Base-by-base conservation (phyloP, 2,329 filamentous ascomycete genomes). In the Phaeosphaeriaceae sp. region DNA sequence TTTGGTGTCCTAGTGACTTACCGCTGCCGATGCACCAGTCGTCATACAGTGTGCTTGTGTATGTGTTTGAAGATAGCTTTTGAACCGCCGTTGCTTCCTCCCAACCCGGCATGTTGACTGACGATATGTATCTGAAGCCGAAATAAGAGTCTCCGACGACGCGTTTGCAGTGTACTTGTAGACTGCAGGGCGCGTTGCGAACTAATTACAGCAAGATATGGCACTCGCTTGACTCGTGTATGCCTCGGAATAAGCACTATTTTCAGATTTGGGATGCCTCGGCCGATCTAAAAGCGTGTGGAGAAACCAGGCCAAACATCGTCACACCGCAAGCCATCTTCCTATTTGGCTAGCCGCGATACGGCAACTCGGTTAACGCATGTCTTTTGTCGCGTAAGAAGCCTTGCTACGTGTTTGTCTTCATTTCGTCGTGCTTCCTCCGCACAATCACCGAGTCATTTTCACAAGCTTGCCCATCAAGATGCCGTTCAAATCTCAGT, bases 401-500 rank as follows among this genome's bases (percentile, higher is more conserved):
- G 48, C 48, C 42, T 39, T 49, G 42, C 42, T 7, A 11, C 11
- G 23, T 21, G 17, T 29, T 46, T 42, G 39, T 40, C 29, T 50
- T 46, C 45, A 36, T 23, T 35, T 48, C 38, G 43, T 42, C 46
- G 32, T 33, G 26, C 23, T 35, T 26, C 44, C 42, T 46, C 51
- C 41, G 45, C 44, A 36, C 28, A 36, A 38, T n/a, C 43, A 34
- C 26, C 21, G 39, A 49, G 18, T 49, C 42, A 18, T 28, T 44
- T 45, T 30, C 39, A 47, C 39, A 20, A 52, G 33, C 48, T 56
- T 29, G 33, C 15, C 34, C 33, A 36, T 39, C 45, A 61, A 48
- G 8, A 95, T 95, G 91, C 87, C 89, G 52, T 81, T 87, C 64
- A 77, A 83, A 38, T 92, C 90, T 3, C 75, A 77, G 1, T 90